A percentile compares a stretch with the other conserved stretches of the same genome.
These are phyloP conservation scores for Cyclotella atomus DNA, from an alignment of 108 stramenopile genomes.

Conservation along the genomic window DNA sequence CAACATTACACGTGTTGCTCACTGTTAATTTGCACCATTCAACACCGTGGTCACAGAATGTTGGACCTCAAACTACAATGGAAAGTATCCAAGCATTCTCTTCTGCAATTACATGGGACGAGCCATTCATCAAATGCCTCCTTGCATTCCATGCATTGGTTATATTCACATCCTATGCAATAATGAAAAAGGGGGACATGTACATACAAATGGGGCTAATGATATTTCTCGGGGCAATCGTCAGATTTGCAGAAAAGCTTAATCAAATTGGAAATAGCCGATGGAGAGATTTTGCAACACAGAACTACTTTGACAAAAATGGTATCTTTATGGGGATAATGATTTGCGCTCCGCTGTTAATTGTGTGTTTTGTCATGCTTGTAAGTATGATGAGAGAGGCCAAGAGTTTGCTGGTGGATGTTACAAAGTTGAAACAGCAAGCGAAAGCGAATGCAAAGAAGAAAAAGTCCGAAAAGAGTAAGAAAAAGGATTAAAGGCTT, in stretches of 20 bases:
- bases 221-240: slow-evolving; percentile 65
- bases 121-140: slow-evolving; percentile 72
- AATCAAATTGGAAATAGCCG: slow-evolving; percentile 59
- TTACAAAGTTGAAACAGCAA: slow-evolving; percentile 67
- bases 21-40: too few species aligned
- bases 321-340: slow-evolving; percentile 88
- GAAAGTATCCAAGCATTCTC: slow-evolving; percentile 83
- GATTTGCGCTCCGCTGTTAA: slow-evolving; percentile 78
- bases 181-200: slow-evolving; percentile 49
- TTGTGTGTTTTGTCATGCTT: slow-evolving; percentile 78
- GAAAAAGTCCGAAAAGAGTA: slow-evolving; percentile 35
- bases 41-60: too few species aligned
- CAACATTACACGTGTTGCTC: not conserved
- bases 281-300: slow-evolving; percentile 84
- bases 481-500: slow-evolving; percentile 24
- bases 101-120: slow-evolving; percentile 82
- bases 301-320: slow-evolving; percentile 90
- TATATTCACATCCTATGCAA: slow-evolving; percentile 54
- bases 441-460: slow-evolving; percentile 38
- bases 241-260: slow-evolving; percentile 72
- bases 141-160: slow-evolving; percentile 70
- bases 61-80: slow-evolving; percentile 60
- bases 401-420: slow-evolving; percentile 67
- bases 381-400: slow-evolving; percentile 77
- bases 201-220: slow-evolving; percentile 61